Conservation (phyloP, 192 early-diverging fungal species). For the Spinellus fusiger region DNA sequence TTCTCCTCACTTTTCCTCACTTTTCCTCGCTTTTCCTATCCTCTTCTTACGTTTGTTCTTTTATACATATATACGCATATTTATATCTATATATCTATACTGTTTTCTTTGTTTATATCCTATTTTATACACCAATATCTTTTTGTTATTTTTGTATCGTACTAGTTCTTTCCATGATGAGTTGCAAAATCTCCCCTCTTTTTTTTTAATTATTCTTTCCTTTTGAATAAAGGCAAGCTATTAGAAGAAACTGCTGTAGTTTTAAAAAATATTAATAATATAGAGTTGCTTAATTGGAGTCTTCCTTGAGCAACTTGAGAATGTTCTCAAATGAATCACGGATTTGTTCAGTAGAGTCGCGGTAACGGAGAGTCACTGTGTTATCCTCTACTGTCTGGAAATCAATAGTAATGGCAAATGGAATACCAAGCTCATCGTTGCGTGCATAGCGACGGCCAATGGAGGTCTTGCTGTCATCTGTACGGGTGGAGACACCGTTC, state of each 20-base stretch:
- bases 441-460: constrained; percentile 96
- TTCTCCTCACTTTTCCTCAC: too few species aligned
- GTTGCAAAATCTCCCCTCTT: too few species aligned
- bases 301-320: constrained; percentile 52
- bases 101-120: not conserved
- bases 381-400: constrained; percentile 93
- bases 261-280: not conserved
- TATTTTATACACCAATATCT: not conserved
- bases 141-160: not conserved
- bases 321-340: constrained; percentile 70
- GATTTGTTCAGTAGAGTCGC: constrained; percentile 95
- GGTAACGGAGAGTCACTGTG: constrained; percentile 93
- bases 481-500: constrained; percentile 70
- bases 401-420: constrained; percentile 96
- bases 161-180: too few species aligned
- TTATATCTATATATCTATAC: not conserved
- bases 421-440: constrained; percentile 97
- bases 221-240: not conserved
- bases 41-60: too few species aligned
- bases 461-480: constrained; percentile 82
- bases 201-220: not conserved
- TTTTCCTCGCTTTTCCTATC: too few species aligned
- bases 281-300: not conserved
- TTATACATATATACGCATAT: not conserved
- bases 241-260: not conserved